Percentiles rank a stretch among this genome's conserved stretches.
Conservation (phyloP, 768 basidiomycete species). For the Hygrocybe punicea region DNA sequence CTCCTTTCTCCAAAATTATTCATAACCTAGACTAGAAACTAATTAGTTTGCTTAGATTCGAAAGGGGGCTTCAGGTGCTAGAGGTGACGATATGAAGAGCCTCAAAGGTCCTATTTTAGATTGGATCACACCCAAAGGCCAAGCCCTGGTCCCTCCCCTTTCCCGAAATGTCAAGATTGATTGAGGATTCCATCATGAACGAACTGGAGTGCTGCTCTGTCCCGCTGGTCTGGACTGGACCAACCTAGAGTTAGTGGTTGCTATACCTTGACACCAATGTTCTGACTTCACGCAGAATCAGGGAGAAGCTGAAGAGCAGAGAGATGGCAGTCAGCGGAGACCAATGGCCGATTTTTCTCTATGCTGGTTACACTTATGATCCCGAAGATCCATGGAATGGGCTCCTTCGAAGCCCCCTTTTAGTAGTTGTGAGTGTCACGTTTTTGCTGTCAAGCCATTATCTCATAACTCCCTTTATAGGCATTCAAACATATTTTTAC, state of each 20-base stretch:
- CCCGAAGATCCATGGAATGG: slow-evolving; percentile 2
- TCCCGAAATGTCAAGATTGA: slow-evolving; percentile 14
- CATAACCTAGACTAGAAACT: background rate
- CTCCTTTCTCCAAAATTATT: background rate
- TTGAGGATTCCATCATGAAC: slow-evolving; percentile 7
- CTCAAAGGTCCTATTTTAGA: background rate
- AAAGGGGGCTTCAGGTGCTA: background rate
- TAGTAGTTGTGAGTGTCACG: background rate
- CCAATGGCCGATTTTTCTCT: slow-evolving; percentile 6
- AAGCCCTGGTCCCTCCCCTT: slow-evolving; percentile 1
- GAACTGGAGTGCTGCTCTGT: slow-evolving; percentile 18
- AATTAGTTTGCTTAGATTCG: background rate
- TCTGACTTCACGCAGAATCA: background rate
- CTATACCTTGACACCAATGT: background rate
- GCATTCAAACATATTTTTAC: background rate
- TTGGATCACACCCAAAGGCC: background rate
- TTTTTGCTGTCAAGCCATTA: background rate
- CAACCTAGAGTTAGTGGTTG: slow-evolving; percentile 15
- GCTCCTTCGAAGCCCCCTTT: background rate
- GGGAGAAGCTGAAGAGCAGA: background rate
- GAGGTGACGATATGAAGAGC: slow-evolving; percentile 1
- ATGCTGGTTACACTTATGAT: background rate
- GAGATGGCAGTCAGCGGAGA: slow-evolving; percentile 1
- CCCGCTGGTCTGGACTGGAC: slow-evolving; percentile 21
- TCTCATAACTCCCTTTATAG: background rate